A percentile compares a stretch with the other conserved stretches of the same genome.
phyloP scores from a whole-genome alignment of 345 rosid species.

The Brassica nigra region DNA sequence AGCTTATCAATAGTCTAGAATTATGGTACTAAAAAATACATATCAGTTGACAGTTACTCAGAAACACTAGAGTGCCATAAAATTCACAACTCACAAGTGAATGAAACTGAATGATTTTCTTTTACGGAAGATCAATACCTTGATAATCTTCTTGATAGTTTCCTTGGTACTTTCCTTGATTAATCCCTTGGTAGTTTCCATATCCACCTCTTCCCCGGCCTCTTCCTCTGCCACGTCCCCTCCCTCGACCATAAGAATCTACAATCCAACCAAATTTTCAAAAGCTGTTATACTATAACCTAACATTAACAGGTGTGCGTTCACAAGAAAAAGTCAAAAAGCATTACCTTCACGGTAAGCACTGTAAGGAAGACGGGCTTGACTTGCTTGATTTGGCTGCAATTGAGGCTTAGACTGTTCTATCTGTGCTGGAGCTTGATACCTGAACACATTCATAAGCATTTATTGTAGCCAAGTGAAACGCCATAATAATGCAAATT shows the following conservation, averaged over 20 bases:
- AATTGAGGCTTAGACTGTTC: constrained; percentile 65
- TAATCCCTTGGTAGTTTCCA: constrained; percentile 47
- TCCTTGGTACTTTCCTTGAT: constrained; percentile 35
- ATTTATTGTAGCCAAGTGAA: not conserved
- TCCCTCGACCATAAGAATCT: constrained; percentile 55
- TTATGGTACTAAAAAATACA: not conserved
- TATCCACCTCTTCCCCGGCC: constrained; percentile 48
- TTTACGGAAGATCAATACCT: constrained; percentile 23
- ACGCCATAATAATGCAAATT: not conserved
- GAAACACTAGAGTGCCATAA: not conserved
- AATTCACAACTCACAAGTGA: not conserved
- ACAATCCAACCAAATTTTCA: not conserved
- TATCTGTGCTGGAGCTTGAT: constrained; percentile 68
- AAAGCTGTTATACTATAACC: constrained; percentile 2
- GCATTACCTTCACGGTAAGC: constrained; percentile 56
- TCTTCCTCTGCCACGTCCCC: constrained; percentile 52
- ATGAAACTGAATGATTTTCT: not conserved
- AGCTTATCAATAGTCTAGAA: not conserved
- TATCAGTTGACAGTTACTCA: not conserved
- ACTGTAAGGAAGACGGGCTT: constrained; percentile 52
- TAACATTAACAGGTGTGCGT: not conserved
- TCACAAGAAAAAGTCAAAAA: not conserved
- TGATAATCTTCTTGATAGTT: constrained; percentile 37
- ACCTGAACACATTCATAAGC: constrained; percentile 43
- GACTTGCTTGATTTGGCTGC: constrained; percentile 61